Conservation (phyloP, 257 asterid genomes). For the Salvia rosmarinus region DNA sequence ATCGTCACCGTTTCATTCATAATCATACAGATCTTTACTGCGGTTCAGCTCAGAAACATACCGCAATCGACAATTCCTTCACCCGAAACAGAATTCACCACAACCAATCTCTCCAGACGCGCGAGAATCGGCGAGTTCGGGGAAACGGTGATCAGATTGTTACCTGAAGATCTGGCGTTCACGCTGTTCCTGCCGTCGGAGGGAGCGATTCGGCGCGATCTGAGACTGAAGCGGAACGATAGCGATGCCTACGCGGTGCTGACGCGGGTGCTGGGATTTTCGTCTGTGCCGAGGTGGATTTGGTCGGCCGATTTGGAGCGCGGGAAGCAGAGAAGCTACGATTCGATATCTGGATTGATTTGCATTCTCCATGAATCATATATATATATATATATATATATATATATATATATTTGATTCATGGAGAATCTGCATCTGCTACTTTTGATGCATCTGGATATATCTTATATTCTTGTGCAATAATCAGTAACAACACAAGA, state of each 20-base stretch:
- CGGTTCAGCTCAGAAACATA: slow-evolving; percentile 45
- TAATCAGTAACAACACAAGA: too few species aligned
- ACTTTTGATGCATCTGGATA: too few species aligned
- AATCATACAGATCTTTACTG: slow-evolving; percentile 49
- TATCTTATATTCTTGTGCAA: too few species aligned
- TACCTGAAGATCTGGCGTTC: slow-evolving; percentile 75
- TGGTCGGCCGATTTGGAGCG: slow-evolving; percentile 42
- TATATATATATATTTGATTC: too few species aligned
- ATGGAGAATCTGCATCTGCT: too few species aligned
- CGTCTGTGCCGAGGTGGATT: slow-evolving; percentile 71
- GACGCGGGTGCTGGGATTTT: slow-evolving; percentile 68
- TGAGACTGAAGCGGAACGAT: slow-evolving; percentile 52
- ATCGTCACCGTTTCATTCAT: slow-evolving; percentile 46
- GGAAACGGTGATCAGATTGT: slow-evolving; percentile 54
- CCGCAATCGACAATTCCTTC: slow-evolving; percentile 26
- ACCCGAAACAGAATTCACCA: slow-evolving; percentile 18
- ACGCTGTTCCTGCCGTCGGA: slow-evolving; percentile 77
- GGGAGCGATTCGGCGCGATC: slow-evolving; percentile 57
- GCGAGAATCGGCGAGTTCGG: slow-evolving; percentile 59
- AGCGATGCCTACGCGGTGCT: slow-evolving; percentile 62
- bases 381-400: too few species aligned
- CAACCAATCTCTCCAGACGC: background rate
- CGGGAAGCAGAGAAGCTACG: slow-evolving; percentile 52
- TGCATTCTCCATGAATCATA: too few species aligned
- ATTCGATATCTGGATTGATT: slow-evolving; percentile 68